Evolutionary conservation across 805 yeast genomes (phyloP), one percentile per base, ranked within the genome.

Genomic region (Candida jianshihensis): DNA sequence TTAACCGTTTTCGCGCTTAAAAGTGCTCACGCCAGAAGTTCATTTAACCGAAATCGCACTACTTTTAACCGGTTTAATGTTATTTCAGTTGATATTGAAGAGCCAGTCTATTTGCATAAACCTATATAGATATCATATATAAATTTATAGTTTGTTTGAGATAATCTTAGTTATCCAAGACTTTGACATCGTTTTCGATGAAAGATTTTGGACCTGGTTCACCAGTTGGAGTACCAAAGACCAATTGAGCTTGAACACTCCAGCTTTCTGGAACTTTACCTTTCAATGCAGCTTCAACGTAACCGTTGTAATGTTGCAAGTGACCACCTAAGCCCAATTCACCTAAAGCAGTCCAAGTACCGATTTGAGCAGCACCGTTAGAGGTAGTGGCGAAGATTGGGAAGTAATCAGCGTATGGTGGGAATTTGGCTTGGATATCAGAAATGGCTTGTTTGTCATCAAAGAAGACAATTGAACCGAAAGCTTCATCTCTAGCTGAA

Each of bases 231-330:
- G 60, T 44, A 53, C 78, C 78, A 41, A 73, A 73, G 27, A 66
- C 71, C 46, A 72, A 59, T 57, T 72, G 76, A 28, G 74, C 66
- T 40, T 61, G 65, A 34, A 71, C 66, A 25, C 51, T 54, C 73
- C 74, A 70, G 33, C 55, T 48, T 33, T 48, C 53, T 38, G 74
- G 74, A 20, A 66, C 57, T 32, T 59, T 54, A 46, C 61, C 68
- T 42, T 62, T 58, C 44, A 64, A 43, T 34, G 64, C 66, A 27
- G 51, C 63, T 44, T 60, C 59, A 34, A 72, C 65, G 33, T 58
- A 56, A 33, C 63, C 69, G 53, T 67, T 69, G 64, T 65, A 73
- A 55, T 72, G 78, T 56, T 72, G 78, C 45, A 72, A 59, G 46
- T 68, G 71, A 42, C 64, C 73, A 43, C 76, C 77, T 30, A 71